Conservation (phyloP, 2,329 filamentous ascomycete species). For the Aphanocladium album region DNA sequence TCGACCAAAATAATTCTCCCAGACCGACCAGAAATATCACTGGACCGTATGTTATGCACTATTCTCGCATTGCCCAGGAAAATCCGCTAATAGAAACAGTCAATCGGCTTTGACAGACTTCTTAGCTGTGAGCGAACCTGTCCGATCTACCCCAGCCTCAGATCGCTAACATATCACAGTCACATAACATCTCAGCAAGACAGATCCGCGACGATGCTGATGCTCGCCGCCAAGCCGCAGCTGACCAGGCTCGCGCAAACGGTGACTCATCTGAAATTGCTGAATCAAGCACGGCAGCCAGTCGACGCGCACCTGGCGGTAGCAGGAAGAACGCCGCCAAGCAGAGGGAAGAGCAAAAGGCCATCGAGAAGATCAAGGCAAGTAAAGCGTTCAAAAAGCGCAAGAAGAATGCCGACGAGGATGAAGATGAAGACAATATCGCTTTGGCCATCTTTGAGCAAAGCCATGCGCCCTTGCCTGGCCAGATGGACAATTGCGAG, state of each 20-base stretch:
- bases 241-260: conserved; percentile 14
- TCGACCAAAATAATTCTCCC: conserved; percentile 13
- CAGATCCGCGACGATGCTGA: conserved; percentile 49
- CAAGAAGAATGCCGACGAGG: conserved; percentile 34
- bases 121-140: conserved; percentile 36
- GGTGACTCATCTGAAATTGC: conserved; percentile 20
- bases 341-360: conserved; percentile 47
- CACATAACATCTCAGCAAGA: conserved; percentile 65
- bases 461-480: conserved; percentile 56
- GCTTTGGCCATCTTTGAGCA: conserved; percentile 45
- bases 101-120: conserved; percentile 52
- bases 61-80: conserved; percentile 12
- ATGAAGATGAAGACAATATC: conserved; percentile 47
- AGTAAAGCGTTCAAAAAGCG: conserved; percentile 53
- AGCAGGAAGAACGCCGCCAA: conserved; percentile 21
- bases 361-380: conserved; percentile 58
- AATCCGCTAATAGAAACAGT: conserved; percentile 19
- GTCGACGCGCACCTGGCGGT: conserved; percentile 21
- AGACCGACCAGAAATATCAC: conserved; percentile 30
- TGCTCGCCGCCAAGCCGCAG: conserved; percentile 35
- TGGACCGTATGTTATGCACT: conserved; percentile 30
- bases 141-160: neutral
- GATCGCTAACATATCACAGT: conserved; percentile 35
- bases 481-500: conserved; percentile 85
- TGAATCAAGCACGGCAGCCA: conserved; percentile 23